Percentiles rank a stretch among this genome's conserved stretches.
These are phyloP conservation scores for Umbelopsis sp. DNA, from an alignment of 192 early-diverging fungal species.

Conservation along the genomic window DNA sequence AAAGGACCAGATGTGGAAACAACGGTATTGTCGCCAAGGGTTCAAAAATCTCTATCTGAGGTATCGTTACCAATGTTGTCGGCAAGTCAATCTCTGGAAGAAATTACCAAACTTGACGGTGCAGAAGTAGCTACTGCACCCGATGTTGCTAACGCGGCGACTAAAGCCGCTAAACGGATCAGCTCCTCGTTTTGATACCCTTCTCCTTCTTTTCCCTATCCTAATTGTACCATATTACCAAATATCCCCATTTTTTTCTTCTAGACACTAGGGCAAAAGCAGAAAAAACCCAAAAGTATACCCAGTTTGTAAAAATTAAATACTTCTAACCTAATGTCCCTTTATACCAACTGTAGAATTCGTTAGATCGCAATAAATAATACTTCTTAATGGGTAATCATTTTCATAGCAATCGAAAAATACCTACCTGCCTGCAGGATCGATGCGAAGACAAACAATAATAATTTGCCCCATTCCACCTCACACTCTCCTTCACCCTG, in stretches of 20 bases:
- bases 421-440: no score
- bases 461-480: no score
- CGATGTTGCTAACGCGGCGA: background rate
- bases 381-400: background rate
- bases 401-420: no score
- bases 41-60: background rate
- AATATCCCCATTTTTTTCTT: background rate
- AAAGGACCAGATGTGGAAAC: background rate
- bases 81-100: background rate
- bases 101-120: background rate
- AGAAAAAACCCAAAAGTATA: background rate
- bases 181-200: conserved; percentile 3
- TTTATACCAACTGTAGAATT: background rate
- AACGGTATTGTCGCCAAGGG: background rate
- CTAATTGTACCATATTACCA: background rate
- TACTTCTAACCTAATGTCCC: background rate
- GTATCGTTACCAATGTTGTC: background rate
- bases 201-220: background rate
- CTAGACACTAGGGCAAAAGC: background rate
- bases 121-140: background rate
- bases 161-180: background rate
- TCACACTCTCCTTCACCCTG: no score
- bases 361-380: background rate
- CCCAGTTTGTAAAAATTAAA: background rate
- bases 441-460: no score